Evolutionary conservation across 768 basidiomycete genomes (phyloP), one percentile per base, ranked within the genome.

Genomic region (Boletus edulis): DNA sequence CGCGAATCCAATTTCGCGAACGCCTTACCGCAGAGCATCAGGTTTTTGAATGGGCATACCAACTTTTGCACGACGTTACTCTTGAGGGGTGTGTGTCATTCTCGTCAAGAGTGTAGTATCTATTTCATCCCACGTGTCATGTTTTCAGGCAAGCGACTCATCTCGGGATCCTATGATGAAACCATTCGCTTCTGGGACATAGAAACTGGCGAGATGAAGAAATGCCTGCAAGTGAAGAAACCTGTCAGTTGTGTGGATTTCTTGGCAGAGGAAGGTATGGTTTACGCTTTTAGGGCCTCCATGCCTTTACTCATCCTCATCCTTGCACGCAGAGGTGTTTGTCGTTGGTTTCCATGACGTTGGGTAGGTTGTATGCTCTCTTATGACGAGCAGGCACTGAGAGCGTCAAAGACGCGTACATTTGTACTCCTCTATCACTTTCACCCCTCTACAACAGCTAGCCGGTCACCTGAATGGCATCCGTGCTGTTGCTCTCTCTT

Each of bases 101-200:
- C 6, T 27, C 32, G 0, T 46, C 9, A 29, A 29, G 27, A 15
- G 7, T 5, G 10, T n/a, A 5, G 14, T 17, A 15, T 35, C 27
- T 2, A 27, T 46, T 34, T 51, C 37, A 60, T 27, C 51, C 14
- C 3, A 2, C 2, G 15, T 37, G 2, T n/a, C 44, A 24, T 44
- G 7, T 34, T 41, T 39, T 47, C 53, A 69, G 90, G 89, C 17
- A 87, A 92, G 62, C 77, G 87, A 10, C 75, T 96, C 40, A 91
- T 96, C 59, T 92, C 89, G 59, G 94, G 94, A 15, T 90, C 88
- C 27, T 94, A 94, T 64, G 93, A 95, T 52, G 93, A 94, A 69
- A 92, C 89, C 1, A 94, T 96, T 56, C 79, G 93, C 13, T 91
- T 96, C 71, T 96, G 93, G 94, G 89, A 94, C 67, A 79, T 96